Base-by-base conservation (phyloP, 1,284 basidiomycete species). In the Veloboletus limbatus region DNA sequence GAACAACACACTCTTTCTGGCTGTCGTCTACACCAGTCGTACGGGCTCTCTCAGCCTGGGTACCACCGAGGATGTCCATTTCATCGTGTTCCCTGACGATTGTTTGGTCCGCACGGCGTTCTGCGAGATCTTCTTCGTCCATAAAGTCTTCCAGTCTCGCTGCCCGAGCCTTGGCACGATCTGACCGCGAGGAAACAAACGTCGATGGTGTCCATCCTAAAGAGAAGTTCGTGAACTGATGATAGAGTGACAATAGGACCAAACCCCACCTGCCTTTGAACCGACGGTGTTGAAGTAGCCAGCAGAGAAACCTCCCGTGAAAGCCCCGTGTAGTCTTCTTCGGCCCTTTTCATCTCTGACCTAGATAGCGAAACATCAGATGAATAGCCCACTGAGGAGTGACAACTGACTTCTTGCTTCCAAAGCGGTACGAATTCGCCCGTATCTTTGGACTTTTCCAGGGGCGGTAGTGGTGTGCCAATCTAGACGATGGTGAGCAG, bases 231-330 rank as follows among this genome's bases (percentile, higher is more conserved):
- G 7, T 8, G 35, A 0, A 17, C 2, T 8, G 22, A 27, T 3
- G 1, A 38, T 2, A 5, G 17, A 16, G 3, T 7, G 9, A 42
- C 2, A 22, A 34, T 21, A 16, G 18, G 26, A 42, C 20, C 6
- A 21, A 14, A 59, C 76, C n/a, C 18, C 49, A 85, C 92, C 92
- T 78, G 98, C 94, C 67, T 96, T 93, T 4, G 91, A 93, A 0
- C 96, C 96, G 17, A 97, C 96, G 0, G 86, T 83, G 67, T 99
- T 99, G 74, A 88, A 98, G 71, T 98, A 98, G 0, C 96, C 96
- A 9, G 96, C 97, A 30, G 90, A 94, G 75, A 92, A 99, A 8
- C 96, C 97, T 22, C 96, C 97, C 0, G 95, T 98, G 70, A 99
- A 99, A 4, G 96, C 97, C 13, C 97, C 96, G 64, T 99, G 96